Base-by-base conservation (phyloP, 495 filamentous ascomycete species). In the Schizothecium vesticola region DNA sequence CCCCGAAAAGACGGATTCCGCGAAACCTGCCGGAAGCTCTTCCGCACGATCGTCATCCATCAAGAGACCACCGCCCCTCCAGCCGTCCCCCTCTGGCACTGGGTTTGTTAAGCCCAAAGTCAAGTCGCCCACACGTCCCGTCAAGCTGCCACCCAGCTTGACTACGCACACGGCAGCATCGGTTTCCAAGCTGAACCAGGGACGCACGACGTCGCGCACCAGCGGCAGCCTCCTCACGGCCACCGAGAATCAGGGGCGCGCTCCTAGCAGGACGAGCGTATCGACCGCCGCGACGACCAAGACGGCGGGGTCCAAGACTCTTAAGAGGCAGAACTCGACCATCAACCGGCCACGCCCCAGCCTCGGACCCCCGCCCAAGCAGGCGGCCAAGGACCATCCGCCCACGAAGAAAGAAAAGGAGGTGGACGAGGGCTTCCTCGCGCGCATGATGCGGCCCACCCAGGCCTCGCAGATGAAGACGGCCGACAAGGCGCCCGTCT, bases 391-490 rank as follows among this genome's bases (percentile, higher is more conserved):
- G 73, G 81, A 86, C 16, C 76, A 81, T 23, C 78, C 81, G 2
- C 67, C 74, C 5, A 66, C 70, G 3, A 82, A 80, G 68, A 81
- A 74, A 59, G 81, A 83, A 51, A 76, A 73, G 64, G 75, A 86
- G 1, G 83, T 89, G 3, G 89, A 91, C 72, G 90, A 93, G 64
- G 79, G 89, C 3, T 97, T 97, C 79, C 83, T 97, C 19, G 92
- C 91, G 9, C 84, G 93, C 66, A 96, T 97, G 93, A 97, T 92
- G 92, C 87, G 92, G 12, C 93, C 93, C 4, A 97, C 93, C 10
- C 87, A 90, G 24, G 87, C 87, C 66, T 93, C 90, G 31, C 86
- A 91, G 7, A 90, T 85, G 74, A 97, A 94, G 79, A 85, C 87
- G 0, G 84, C 90, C 21, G 92, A 93, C 2, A 94, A 92, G 77